Conservation (phyloP, 495 filamentous ascomycete species). For the Daldinia decipiens region DNA sequence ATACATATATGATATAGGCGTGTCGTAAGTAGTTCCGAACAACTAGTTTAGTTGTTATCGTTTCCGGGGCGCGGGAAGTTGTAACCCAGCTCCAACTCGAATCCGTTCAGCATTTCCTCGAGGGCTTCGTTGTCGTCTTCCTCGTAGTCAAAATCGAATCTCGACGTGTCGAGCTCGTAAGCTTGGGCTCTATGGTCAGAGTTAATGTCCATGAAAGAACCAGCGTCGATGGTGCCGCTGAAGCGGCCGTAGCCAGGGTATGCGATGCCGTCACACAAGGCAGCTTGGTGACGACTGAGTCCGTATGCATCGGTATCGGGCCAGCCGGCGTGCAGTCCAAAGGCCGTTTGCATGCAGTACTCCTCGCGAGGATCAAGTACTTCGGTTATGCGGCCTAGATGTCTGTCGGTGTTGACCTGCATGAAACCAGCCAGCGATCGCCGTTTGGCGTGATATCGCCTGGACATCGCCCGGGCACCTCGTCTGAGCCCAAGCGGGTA, state of each 20-base stretch:
- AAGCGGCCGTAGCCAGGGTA: slow-evolving; percentile 47
- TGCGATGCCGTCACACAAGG: slow-evolving; percentile 41
- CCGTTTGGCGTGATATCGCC: no score
- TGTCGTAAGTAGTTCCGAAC: neutral
- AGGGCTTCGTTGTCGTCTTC: neutral
- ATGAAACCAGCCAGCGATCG: slow-evolving; percentile 7
- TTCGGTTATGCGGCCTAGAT: slow-evolving; percentile 43
- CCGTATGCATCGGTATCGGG: slow-evolving; percentile 3
- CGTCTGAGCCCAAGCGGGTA: neutral
- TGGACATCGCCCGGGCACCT: neutral
- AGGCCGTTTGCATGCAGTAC: slow-evolving; percentile 30
- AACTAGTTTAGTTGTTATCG: neutral
- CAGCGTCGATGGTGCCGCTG: slow-evolving; percentile 28
- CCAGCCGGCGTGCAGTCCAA: slow-evolving; percentile 30
- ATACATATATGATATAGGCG: neutral
- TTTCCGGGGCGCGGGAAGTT: neutral
- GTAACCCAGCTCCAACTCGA: neutral
- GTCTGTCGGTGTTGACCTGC: slow-evolving; percentile 43
- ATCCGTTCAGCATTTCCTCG: neutral
- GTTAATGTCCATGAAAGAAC: neutral
- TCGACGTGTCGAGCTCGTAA: neutral
- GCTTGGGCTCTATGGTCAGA: neutral
- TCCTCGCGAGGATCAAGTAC: slow-evolving; percentile 35
- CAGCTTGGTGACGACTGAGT: slow-evolving; percentile 17
- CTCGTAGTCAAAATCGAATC: neutral